Evolutionary conservation across 495 filamentous ascomycete species (phyloP), one percentile per base, ranked within the genome.

Genomic region (Polyplosphaeria fusca): DNA sequence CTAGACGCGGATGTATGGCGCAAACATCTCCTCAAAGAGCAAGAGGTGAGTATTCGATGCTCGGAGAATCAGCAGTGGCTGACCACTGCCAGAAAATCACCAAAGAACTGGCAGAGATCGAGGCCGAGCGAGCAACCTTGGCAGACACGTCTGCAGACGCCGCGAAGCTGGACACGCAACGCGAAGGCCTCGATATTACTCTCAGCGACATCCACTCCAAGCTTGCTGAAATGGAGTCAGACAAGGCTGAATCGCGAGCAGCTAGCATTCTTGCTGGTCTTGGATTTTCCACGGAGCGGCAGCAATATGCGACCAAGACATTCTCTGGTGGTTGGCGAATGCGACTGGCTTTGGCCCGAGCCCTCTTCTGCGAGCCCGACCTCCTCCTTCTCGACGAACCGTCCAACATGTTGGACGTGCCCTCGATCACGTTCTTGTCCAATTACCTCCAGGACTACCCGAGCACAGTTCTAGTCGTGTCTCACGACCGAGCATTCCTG

Each of bases 401-500:
- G 68, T 97, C 94, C 45, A 99, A 99, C 84, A 99, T 99, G 93
- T 91, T 99, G 89, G 93, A 99, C 73, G 93, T 97, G 58, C 94
- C 93, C 5, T 97, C 94, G n/a, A 97, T 97, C 63, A 95, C 93
- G 47, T 99, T 97, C 83, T 79, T 99, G 67, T 88, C 93, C 13
- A 95, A 89, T 66, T 99, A 99, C 65, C 87, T 99, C 4, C 89
- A 95, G 68, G 76, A 77, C 41, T 99, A 99, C 68, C 91, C 92
- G 2, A 95, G 89, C 68, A 97, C 93, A 5, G 81, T 99, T 19
- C 81, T 99, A 7, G 94, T 99, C 47, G 93, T 99, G 55, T 95
- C 89, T 73, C 93, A 99, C 84, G 93, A 99, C 82, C 82, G 93
- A 79, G 91, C 94, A 2, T 99, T 99, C 79, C 77, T 99, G 50